A percentile compares a stretch with the other conserved stretches of the same genome.
phyloP scores from a whole-genome alignment of 257 asterid species.

The Sherardia arvensis region DNA sequence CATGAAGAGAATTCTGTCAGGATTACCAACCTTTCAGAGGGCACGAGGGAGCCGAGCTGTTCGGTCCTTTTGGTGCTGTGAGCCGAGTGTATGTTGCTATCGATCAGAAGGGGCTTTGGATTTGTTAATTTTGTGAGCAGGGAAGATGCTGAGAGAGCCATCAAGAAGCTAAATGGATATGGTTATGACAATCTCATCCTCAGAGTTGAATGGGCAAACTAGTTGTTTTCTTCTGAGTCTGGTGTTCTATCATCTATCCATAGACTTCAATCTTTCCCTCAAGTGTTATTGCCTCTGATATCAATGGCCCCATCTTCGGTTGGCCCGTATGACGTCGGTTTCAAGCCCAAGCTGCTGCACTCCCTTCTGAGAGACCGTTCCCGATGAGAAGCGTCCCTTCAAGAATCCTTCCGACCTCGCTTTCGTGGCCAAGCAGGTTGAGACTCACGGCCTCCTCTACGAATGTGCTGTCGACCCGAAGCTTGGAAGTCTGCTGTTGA shows the following conservation, averaged over 20 bases:
- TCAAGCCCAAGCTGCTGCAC: constrained; percentile 60
- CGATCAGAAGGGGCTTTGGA: constrained; percentile 90
- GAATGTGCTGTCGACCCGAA: constrained; percentile 37
- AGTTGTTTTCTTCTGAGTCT: constrained; percentile 7
- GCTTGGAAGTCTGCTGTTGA: constrained; percentile 63
- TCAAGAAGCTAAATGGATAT: constrained; percentile 79
- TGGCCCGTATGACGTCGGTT: constrained; percentile 25
- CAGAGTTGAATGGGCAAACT: constrained; percentile 85
- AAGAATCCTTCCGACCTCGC: constrained; percentile 53
- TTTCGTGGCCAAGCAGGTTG: constrained; percentile 42
- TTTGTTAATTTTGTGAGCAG: constrained; percentile 78
- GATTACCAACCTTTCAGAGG: constrained; percentile 89
- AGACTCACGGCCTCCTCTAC: constrained; percentile 49
- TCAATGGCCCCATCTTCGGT: constrained; percentile 39
- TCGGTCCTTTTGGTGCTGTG: constrained; percentile 77
- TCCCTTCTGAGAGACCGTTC: constrained; percentile 61
- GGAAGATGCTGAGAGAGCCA: constrained; percentile 93
- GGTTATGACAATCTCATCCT: constrained; percentile 90
- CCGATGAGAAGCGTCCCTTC: constrained; percentile 60
- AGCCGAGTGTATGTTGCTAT: constrained; percentile 79
- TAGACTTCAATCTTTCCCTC: too few relatives aligned
- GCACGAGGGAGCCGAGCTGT: constrained; percentile 91
- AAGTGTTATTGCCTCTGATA: constrained; percentile 1
- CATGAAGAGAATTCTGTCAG: constrained; percentile 88
- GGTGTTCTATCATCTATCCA: not conserved